Evolutionary conservation across 306 rosid genomes (phyloP), one percentile per base, ranked within the genome.

Genomic region (Vigna radiata): DNA sequence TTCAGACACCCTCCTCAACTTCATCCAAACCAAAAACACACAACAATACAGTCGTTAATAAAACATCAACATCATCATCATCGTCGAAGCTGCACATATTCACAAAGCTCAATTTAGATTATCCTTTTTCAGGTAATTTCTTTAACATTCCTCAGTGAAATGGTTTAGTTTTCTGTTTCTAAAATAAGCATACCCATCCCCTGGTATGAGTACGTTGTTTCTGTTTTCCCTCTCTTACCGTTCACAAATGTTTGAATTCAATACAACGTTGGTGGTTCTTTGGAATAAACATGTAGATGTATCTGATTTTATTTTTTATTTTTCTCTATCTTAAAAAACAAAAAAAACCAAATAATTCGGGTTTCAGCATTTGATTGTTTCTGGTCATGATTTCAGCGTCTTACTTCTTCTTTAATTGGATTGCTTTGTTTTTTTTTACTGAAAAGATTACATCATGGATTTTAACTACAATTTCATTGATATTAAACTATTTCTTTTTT

Each of bases 51-150:
- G 39, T 63, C 10, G 0, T 21, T 7, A 47, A 10, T 1, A 1
- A 29, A 3, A 70, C 37, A 25, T 15, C 14, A 5, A 41, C 8
- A 11, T 4, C 29, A 17, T 17, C 5, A 21, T 19, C 19, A 6
- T 25, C 10, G 1, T 70, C 68, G 14, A 58, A 50, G 17, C 39
- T 18, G 13, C 43, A 63, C 46, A 48, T 64, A 2, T 33, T 78
- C 68, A 39, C 46, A 41, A 41, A 8, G 46, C 80, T 52, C 60
- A 62, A 69, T 53, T 62, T 17, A 0, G 29, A 31, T 19, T 4
- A 3, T 58, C 4, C 44, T 43, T 59, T 14, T 6, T 48, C 0
- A 70, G 88, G 88, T 85, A 78, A 56, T 13, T 78, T 63, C 17
- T 6, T 46, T 49, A 27, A 8, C 73, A 14, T 33, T 61, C 19